Percentiles rank a stretch among this genome's conserved stretches.
phyloP scores from a whole-genome alignment of 1,139 yeast genomes.

The Ogataea hybrid region DNA sequence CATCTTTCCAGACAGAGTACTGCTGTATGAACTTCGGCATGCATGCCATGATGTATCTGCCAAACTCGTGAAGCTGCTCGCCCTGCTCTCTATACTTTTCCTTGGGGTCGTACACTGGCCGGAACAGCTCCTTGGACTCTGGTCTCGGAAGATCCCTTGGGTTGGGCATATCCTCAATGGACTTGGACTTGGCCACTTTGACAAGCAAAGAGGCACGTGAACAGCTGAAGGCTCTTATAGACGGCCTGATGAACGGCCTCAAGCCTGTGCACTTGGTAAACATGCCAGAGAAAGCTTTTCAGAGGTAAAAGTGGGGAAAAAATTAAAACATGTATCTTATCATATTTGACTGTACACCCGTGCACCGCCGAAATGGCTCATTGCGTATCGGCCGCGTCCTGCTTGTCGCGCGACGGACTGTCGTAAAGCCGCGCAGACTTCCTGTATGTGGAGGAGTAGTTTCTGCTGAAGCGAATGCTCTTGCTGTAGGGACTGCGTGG shows the following conservation, averaged over 20 bases:
- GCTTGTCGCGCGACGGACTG: conserved; percentile 11
- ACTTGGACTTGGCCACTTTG: conserved; percentile 6
- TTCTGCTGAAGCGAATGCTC: conserved; percentile 19
- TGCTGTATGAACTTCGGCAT: conserved; percentile 82
- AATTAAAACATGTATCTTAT: background rate
- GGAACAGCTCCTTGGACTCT: conserved; percentile 40
- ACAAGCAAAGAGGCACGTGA: background rate
- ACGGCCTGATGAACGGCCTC: too few species aligned
- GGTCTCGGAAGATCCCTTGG: conserved; percentile 33
- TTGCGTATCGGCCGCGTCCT: conserved; percentile 5
- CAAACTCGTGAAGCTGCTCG: conserved; percentile 81
- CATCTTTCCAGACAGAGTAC: conserved; percentile 90
- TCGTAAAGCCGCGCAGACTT: conserved; percentile 13
- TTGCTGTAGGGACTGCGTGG: conserved; percentile 24
- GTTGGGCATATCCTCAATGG: conserved; percentile 30
- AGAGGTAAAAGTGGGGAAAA: conserved; percentile 6
- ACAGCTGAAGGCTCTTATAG: too few species aligned
- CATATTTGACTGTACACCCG: background rate
- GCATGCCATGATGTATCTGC: conserved; percentile 73
- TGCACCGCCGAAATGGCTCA: background rate
- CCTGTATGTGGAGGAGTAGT: conserved; percentile 14
- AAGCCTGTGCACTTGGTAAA: too few species aligned
- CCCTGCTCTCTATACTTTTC: conserved; percentile 67
- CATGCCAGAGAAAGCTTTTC: background rate
- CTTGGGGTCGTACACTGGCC: conserved; percentile 73